These are phyloP conservation scores for Hymenoscyphus albidus DNA, from an alignment of 2,329 filamentous ascomycete genomes.

Conservation along the genomic window DNA sequence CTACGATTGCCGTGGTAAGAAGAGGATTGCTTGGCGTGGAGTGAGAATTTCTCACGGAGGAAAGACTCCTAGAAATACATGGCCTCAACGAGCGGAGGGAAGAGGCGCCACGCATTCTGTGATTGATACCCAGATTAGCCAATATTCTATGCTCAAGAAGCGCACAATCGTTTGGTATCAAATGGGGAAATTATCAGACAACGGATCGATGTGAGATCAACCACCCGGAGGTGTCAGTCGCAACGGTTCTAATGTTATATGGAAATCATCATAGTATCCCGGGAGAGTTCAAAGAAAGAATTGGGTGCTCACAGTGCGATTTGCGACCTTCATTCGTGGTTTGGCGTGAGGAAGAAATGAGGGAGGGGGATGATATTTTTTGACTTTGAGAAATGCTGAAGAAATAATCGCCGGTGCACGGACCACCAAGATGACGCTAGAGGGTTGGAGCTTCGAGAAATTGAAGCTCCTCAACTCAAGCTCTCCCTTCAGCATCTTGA, in stretches of 20 bases:
- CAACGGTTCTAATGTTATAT: conserved; percentile 54
- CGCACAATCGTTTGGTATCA: not conserved
- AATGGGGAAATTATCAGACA: conserved; percentile 40
- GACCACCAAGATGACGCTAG: conserved; percentile 15
- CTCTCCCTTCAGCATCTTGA: not conserved
- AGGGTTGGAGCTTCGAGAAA: conserved; percentile 24
- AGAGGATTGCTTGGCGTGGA: conserved; percentile 4
- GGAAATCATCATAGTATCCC: conserved; percentile 46
- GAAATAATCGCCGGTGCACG: not conserved
- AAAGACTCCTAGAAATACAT: conserved; percentile 50
- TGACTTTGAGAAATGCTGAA: not conserved
- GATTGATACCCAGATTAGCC: conserved; percentile 22
- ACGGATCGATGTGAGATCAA: conserved; percentile 50
- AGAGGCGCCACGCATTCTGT: conserved; percentile 43
- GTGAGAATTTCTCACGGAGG: conserved; percentile 10
- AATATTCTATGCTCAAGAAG: not conserved
- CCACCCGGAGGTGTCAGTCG: conserved; percentile 51
- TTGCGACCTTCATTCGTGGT: conserved; percentile 4
- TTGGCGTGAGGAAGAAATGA: not conserved
- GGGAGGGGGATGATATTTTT: not conserved
- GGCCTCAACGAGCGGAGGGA: conserved; percentile 53
- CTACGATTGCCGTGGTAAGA: not conserved
- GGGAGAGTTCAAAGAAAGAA: not conserved
- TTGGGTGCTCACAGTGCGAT: conserved; percentile 18
- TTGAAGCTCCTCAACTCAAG: conserved; percentile 15